phyloP scores from a whole-genome alignment of 2,329 filamentous ascomycete genomes.

The Fusarium haematococcum region DNA sequence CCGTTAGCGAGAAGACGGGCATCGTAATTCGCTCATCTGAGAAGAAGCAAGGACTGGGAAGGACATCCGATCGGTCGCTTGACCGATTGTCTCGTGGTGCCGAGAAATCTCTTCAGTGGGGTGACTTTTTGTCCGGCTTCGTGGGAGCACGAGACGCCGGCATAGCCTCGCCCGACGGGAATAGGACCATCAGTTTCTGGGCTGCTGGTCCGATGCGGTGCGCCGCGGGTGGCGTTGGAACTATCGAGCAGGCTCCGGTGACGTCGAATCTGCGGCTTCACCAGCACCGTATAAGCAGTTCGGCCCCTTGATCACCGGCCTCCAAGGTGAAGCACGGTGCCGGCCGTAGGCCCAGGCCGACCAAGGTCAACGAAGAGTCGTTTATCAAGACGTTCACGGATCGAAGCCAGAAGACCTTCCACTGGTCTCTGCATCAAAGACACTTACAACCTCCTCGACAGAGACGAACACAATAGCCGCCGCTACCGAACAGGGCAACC shows the following conservation, averaged over 20 bases:
- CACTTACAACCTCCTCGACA: not conserved
- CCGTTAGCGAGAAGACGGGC: constrained; percentile 22
- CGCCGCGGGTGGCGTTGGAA: constrained; percentile 41
- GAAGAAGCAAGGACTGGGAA: constrained; percentile 25
- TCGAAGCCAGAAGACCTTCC: constrained; percentile 17
- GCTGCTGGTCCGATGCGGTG: constrained; percentile 37
- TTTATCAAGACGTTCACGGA: constrained; percentile 37
- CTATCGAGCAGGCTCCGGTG: constrained; percentile 38
- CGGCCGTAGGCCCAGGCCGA: constrained; percentile 37
- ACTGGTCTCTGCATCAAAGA: constrained; percentile 13
- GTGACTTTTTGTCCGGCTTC: constrained; percentile 40
- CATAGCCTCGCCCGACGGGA: constrained; percentile 37
- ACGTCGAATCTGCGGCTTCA: constrained; percentile 40
- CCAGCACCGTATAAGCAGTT: constrained; percentile 42
- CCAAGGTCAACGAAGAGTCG: constrained; percentile 21
- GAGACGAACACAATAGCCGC: constrained; percentile 14
- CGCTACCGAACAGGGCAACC: constrained; percentile 12
- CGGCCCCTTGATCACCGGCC: constrained; percentile 32
- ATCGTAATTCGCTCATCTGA: constrained; percentile 36
- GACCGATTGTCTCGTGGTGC: constrained; percentile 45
- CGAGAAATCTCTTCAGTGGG: constrained; percentile 46
- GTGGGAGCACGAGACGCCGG: constrained; percentile 42
- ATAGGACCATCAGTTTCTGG: constrained; percentile 26
- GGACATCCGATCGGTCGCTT: constrained; percentile 44
- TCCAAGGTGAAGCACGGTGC: constrained; percentile 35